phyloP scores from a whole-genome alignment of 2,329 filamentous ascomycete genomes.

The Penicillium sp. region DNA sequence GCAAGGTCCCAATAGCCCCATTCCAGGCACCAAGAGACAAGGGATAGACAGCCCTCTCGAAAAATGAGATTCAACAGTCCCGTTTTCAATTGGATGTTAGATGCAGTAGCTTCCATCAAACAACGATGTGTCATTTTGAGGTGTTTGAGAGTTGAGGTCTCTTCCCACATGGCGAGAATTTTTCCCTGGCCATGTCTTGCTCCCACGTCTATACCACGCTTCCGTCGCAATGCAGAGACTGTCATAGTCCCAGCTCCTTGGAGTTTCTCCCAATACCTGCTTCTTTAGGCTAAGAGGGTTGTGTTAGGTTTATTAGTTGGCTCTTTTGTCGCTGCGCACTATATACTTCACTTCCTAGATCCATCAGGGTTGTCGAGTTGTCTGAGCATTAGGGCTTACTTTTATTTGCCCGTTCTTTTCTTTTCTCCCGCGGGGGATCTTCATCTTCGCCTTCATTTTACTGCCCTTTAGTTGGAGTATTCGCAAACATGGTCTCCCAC shows the following conservation, averaged over 20 bases:
- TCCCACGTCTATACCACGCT: conserved; percentile 22
- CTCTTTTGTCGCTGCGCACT: background rate
- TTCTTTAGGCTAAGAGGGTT: conserved; percentile 13
- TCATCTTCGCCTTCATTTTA: background rate
- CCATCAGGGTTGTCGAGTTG: background rate
- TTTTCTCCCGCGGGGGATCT: background rate
- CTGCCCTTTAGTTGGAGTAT: background rate
- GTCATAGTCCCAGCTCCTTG: background rate
- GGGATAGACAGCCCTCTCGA: conserved; percentile 12
- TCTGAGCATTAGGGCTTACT: background rate
- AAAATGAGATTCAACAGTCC: conserved; percentile 3
- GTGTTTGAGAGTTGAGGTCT: background rate
- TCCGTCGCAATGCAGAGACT: conserved; percentile 4
- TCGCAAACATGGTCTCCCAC: conserved; percentile 10
- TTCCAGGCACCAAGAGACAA: conserved; percentile 16
- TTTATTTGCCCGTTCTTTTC: background rate
- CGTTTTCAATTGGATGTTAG: conserved; percentile 2
- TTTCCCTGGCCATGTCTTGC: conserved; percentile 22
- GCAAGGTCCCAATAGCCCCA: conserved; percentile 21
- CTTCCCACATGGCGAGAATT: conserved; percentile 24
- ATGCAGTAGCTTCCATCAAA: conserved; percentile 3
- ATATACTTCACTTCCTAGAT: conserved; percentile 2
- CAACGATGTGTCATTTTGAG: conserved; percentile 19
- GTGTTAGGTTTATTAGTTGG: background rate
- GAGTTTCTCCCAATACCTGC: conserved; percentile 16